Percentiles rank a stretch among this genome's conserved stretches.
These are phyloP conservation scores for Piper betle DNA, from an alignment of 164 flowering plant genomes.

Conservation along the genomic window DNA sequence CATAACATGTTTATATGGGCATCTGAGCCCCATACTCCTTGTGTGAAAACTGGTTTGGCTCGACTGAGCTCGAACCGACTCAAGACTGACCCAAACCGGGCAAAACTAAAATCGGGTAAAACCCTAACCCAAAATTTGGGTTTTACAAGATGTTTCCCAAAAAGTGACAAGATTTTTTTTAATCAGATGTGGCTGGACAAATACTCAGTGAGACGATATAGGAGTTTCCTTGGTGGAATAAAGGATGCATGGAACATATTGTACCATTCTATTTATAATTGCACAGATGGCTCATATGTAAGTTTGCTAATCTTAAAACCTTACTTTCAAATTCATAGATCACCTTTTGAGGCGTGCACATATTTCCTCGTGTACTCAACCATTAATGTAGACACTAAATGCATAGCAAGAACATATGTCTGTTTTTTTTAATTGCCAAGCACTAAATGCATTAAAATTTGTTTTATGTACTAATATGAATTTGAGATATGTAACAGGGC, in stretches of 20 bases:
- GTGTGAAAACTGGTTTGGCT: too few relatives aligned
- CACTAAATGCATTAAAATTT: neutral
- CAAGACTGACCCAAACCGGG: too few relatives aligned
- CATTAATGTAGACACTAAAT: too few relatives aligned
- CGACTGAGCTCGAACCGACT: too few relatives aligned
- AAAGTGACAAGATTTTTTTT: conserved; percentile 1
- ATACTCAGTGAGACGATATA: conserved; percentile 50
- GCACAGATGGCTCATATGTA: conserved; percentile 70
- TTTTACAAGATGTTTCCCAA: neutral
- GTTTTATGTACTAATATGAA: too few relatives aligned
- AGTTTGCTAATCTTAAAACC: conserved; percentile 12
- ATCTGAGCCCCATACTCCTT: too few relatives aligned
- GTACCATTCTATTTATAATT: conserved; percentile 53
- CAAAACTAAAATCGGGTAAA: too few relatives aligned
- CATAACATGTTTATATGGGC: too few relatives aligned
- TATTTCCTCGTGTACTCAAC: too few relatives aligned
- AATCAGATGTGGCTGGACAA: conserved; percentile 44
- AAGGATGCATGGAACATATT: conserved; percentile 60
- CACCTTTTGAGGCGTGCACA: neutral
- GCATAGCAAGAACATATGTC: too few relatives aligned
- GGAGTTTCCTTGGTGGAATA: conserved; percentile 27
- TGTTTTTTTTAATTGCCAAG: too few relatives aligned
- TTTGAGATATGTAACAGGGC: conserved; percentile 26
- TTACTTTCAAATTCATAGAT: neutral
- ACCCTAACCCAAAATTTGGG: too few relatives aligned